phyloP scores from a whole-genome alignment of 345 rosid species.

The Carallia brachiata region DNA sequence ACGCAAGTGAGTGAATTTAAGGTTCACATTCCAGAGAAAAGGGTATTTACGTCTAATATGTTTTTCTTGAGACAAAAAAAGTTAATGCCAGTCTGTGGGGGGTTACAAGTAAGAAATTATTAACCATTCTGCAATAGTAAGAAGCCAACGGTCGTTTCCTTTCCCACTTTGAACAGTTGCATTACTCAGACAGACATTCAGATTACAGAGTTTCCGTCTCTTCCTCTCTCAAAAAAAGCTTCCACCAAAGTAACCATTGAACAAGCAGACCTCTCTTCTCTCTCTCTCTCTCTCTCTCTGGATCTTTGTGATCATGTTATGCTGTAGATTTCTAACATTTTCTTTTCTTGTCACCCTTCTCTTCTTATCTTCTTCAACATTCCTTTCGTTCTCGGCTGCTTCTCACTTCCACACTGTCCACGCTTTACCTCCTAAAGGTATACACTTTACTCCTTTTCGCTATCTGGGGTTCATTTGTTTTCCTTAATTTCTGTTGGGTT shows the following conservation, averaged over 20 bases:
- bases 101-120: too few relatives aligned
- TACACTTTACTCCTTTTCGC: conserved; percentile 2
- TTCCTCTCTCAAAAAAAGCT: neutral
- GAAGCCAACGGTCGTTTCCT: too few relatives aligned
- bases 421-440: conserved; percentile 55
- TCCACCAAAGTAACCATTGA: too few relatives aligned
- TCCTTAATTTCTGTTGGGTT: conserved; percentile 23
- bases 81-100: too few relatives aligned
- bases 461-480: neutral
- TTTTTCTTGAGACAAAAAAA: too few relatives aligned
- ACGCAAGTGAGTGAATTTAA: too few relatives aligned
- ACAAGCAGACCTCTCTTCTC: neutral
- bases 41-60: too few relatives aligned
- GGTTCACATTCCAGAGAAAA: too few relatives aligned
- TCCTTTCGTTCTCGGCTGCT: conserved; percentile 36
- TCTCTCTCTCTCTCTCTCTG: neutral
- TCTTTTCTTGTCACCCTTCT: conserved; percentile 25
- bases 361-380: conserved; percentile 27
- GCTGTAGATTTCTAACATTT: conserved; percentile 26
- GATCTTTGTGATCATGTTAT: conserved; percentile 11
- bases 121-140: too few relatives aligned
- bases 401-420: conserved; percentile 35
- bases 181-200: too few relatives aligned
- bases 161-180: too few relatives aligned
- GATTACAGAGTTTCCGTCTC: neutral